These are phyloP conservation scores for Suhomyces bokatorum DNA, from an alignment of 1,139 yeast species.

Conservation along the genomic window DNA sequence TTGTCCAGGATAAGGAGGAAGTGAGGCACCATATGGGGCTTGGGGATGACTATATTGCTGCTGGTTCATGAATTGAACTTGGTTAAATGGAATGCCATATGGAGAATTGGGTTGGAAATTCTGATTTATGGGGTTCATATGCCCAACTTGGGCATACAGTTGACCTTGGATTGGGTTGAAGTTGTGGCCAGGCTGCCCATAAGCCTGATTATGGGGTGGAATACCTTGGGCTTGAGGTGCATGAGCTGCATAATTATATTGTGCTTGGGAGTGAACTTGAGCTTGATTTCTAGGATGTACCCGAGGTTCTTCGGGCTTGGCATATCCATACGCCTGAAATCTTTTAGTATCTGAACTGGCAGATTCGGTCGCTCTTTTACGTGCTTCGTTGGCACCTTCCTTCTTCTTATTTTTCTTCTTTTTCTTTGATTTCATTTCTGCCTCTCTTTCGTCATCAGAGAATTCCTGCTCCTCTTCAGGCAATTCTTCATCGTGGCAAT, in stretches of 20 bases:
- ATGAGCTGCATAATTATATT: conserved; percentile 4
- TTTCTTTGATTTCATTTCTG: conserved; percentile 31
- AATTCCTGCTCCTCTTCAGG: conserved; percentile 93
- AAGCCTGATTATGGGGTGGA: not conserved
- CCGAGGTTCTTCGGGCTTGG: conserved; percentile 17
- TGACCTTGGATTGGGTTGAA: not conserved
- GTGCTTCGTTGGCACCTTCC: conserved; percentile 20
- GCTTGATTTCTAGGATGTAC: conserved; percentile 7
- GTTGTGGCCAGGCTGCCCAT: not conserved
- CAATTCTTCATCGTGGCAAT: conserved; percentile 90
- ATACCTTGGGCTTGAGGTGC: conserved; percentile 13
- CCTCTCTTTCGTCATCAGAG: conserved; percentile 88
- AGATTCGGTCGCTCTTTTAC: conserved; percentile 12
- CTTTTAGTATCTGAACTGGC: conserved; percentile 13
- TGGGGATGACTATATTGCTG: not conserved
- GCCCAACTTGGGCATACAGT: not conserved
- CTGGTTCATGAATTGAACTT: conserved; percentile 2
- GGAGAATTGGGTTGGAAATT: conserved; percentile 5
- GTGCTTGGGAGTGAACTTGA: not conserved
- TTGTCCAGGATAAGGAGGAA: not conserved
- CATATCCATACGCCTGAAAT: conserved; percentile 29
- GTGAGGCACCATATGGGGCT: not conserved
- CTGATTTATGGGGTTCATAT: not conserved
- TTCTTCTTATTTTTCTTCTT: conserved; percentile 39
- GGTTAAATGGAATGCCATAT: conserved; percentile 6